Base-by-base conservation (phyloP, 106 monocot species). In the Apostasia shenzhenica region DNA sequence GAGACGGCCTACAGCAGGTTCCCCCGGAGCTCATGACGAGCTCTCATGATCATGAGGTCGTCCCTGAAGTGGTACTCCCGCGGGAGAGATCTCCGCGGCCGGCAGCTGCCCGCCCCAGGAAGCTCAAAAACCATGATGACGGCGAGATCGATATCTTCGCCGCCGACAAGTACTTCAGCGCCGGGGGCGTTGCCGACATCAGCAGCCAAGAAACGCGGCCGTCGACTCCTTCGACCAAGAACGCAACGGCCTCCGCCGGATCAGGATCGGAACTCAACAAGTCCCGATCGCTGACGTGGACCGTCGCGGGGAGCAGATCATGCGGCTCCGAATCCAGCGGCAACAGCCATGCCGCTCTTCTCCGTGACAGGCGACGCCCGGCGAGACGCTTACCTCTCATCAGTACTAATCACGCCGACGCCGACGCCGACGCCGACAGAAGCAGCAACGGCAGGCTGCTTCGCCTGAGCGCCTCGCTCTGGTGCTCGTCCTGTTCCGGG, bases 101-200 rank as follows among this genome's bases (percentile, higher is more conserved):
- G 26, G 26, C 26, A 26, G 26, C 26, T 26, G 26, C 26, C 26
- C 26, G 26, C 26, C 26, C 26, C 26, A 26, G 0, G 26, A 26
- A 26, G 26, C 26, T 26, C 26, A 26, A 26, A 26, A 26, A 26
- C 26, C 26, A 61, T 12, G 51, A 73, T 5, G 79, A 83, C 59
- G 73, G 67, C 40, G 86, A 86, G 73, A 71, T 91, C 14, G 86
- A 75, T 51, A 61, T 91, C 60, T 91, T 91, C 63, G 56, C 41
- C 14, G 86, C 90, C 0, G 86, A 91, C 59, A 86, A 72, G 62
- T 91, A 91, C 76, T 91, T 91, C 74, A 86, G 70, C 53, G 88
- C 69, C 12, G 41, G 44, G 50, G 14, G n/a, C 66, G 13, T 48
- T 58, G 58, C 66, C 45, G 55, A 49, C 38, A 42, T 39, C 72